A percentile compares a stretch with the other conserved stretches of the same genome.
phyloP scores from a whole-genome alignment of 148 eudicot genomes.

The Arbutus unedo region DNA sequence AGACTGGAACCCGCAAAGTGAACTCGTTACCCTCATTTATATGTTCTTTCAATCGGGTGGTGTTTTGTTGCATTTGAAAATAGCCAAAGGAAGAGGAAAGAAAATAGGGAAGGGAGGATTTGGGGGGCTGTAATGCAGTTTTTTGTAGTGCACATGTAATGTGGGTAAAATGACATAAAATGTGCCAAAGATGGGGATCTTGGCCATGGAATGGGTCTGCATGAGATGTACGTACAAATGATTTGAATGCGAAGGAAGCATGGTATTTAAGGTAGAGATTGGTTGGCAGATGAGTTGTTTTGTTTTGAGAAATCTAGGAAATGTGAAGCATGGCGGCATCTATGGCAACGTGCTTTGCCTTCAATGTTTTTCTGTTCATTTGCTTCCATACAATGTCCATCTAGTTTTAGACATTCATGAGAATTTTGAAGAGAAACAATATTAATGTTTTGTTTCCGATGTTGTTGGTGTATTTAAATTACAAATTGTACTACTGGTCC shows the following conservation, averaged over 20 bases:
- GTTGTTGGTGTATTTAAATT: too few species aligned
- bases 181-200: neutral
- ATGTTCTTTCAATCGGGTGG: neutral
- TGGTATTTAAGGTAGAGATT: neutral
- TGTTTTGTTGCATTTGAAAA: neutral
- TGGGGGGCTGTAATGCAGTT: too few species aligned
- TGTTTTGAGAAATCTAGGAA: neutral
- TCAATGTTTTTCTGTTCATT: neutral
- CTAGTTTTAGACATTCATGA: too few species aligned
- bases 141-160: too few species aligned
- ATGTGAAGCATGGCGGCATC: conserved; percentile 5
- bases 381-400: too few species aligned
- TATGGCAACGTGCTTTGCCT: neutral
- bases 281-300: neutral
- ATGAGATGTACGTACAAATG: neutral
- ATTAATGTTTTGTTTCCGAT: too few species aligned
- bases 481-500: too few species aligned
- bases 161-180: neutral
- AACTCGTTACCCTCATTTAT: neutral
- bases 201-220: neutral
- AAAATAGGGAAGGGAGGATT: neutral
- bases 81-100: neutral
- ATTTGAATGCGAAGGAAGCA: neutral
- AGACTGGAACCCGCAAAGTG: neutral
- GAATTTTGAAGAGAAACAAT: too few species aligned